A percentile compares a stretch with the other conserved stretches of the same genome.
Conservation (phyloP, 352 stramenopile genomes). For the Phytophthora hibernalis region DNA sequence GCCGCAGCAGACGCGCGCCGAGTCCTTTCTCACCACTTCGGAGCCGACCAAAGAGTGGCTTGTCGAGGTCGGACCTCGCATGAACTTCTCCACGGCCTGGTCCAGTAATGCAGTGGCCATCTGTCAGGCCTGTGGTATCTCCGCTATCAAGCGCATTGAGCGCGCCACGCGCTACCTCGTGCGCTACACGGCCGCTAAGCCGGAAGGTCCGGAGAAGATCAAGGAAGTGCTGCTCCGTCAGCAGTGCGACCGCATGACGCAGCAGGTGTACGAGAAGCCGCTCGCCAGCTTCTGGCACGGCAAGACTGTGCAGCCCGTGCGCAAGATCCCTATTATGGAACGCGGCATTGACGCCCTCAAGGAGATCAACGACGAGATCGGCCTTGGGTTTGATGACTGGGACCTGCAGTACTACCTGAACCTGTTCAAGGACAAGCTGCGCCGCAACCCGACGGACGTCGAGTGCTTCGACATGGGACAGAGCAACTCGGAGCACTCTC, state of each 20-base stretch:
- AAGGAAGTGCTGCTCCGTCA: conserved; percentile 67
- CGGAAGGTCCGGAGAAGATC: conserved; percentile 54
- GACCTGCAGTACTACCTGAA: conserved; percentile 99
- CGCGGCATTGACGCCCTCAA: conserved; percentile 95
- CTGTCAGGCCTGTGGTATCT: conserved; percentile 94
- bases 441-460: conserved; percentile 98
- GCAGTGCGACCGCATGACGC: conserved; percentile 98
- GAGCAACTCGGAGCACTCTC: conserved; percentile 99
- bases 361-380: conserved; percentile 95
- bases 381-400: conserved; percentile 98
- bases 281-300: conserved; percentile 92
- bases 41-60: conserved; percentile 60
- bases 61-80: conserved; percentile 97
- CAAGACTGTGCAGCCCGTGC: conserved; percentile 84
- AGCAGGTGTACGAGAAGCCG: conserved; percentile 94
- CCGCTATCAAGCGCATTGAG: conserved; percentile 94
- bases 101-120: conserved; percentile 98
- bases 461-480: conserved; percentile 99
- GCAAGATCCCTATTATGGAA: conserved; percentile 95
- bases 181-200: conserved; percentile 45
- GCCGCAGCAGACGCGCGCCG: conserved; percentile 75
- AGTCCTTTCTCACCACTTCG: conserved; percentile 56
- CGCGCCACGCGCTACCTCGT: conserved; percentile 93
- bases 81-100: conserved; percentile 99
- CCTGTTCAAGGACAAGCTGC: conserved; percentile 97